Percentiles rank a stretch among this genome's conserved stretches.
Conservation (phyloP, 2,329 filamentous ascomycete species). For the Colletotrichum coccodes region DNA sequence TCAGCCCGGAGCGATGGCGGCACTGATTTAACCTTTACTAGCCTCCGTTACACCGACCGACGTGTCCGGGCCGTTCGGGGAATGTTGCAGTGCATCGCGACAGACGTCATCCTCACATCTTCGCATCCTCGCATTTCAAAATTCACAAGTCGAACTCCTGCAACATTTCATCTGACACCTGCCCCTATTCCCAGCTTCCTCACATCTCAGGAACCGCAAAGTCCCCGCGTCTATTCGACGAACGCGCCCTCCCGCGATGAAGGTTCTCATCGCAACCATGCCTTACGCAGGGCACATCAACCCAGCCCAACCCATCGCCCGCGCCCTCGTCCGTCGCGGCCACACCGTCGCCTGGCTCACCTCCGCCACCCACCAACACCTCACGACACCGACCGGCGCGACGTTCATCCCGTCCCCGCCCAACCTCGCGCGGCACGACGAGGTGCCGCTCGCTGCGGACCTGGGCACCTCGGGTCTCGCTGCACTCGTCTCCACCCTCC, state of each 20-base stretch:
- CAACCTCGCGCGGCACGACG: conserved; percentile 8
- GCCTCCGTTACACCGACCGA: background rate
- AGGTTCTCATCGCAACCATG: conserved; percentile 23
- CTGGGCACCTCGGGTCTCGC: conserved; percentile 1
- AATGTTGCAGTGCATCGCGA: too few species aligned
- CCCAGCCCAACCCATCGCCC: conserved; percentile 12
- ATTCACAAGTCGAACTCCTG: background rate
- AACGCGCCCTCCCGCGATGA: background rate
- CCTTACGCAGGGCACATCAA: conserved; percentile 20
- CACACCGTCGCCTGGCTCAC: conserved; percentile 25
- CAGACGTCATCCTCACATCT: background rate
- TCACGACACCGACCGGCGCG: background rate
- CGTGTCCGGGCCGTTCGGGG: background rate
- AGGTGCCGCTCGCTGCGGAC: background rate
- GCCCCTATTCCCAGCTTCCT: too few species aligned
- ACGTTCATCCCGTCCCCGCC: conserved; percentile 5
- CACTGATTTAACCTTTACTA: conserved; percentile 13
- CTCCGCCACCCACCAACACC: conserved; percentile 3
- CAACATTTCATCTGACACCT: too few species aligned
- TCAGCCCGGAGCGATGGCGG: too few species aligned
- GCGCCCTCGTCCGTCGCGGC: conserved; percentile 4
- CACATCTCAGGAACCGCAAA: background rate
- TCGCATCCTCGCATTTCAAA: background rate
- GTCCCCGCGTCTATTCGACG: background rate
- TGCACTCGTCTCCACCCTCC: conserved; percentile 10